These are phyloP conservation scores for Stagonosporopsis cucurbitacearum DNA, from an alignment of 2,329 filamentous ascomycete genomes.

Conservation along the genomic window DNA sequence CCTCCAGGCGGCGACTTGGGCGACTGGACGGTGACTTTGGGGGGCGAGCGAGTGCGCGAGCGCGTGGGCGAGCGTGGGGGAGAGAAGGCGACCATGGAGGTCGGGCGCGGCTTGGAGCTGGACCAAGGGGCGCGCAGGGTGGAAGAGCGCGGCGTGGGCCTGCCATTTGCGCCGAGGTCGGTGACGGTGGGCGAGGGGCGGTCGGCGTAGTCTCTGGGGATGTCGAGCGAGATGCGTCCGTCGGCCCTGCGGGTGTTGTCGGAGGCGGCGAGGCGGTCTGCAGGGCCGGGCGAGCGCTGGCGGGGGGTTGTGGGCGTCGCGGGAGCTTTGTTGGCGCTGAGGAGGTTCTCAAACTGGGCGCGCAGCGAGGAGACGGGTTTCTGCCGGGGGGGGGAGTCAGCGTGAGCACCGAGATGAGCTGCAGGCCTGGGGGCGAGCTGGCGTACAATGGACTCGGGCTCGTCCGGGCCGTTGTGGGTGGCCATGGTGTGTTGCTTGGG, in stretches of 20 bases:
- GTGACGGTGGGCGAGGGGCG: conserved; percentile 34
- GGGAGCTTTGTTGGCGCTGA: conserved; percentile 48
- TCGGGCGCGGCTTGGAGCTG: conserved; percentile 50
- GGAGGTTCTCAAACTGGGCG: conserved; percentile 82
- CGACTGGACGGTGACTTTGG: conserved; percentile 72
- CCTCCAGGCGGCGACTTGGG: conserved; percentile 68
- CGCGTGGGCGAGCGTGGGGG: conserved; percentile 55
- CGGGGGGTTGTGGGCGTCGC: conserved; percentile 31
- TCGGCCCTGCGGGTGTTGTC: conserved; percentile 41
- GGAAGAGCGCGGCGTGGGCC: conserved; percentile 47
- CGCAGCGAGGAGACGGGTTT: conserved; percentile 82
- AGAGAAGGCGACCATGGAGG: conserved; percentile 58
- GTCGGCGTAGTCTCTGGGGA: conserved; percentile 43
- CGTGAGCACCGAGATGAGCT: conserved; percentile 2
- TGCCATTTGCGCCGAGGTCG: conserved; percentile 47
- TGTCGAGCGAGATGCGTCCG: conserved; percentile 51
- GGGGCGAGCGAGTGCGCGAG: conserved; percentile 60
- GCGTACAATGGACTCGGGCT: conserved; percentile 76
- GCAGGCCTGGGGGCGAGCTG: background rate
- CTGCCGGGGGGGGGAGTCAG: conserved; percentile 51
- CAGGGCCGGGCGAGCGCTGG: conserved; percentile 42
- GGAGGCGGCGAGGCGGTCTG: conserved; percentile 36
- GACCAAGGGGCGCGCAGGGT: conserved; percentile 43
- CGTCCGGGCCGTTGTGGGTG: conserved; percentile 54
- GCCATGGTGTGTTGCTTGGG: conserved; percentile 39